A percentile compares a stretch with the other conserved stretches of the same genome.
Evolutionary conservation across 2,329 filamentous ascomycete genomes (phyloP).

Genomic region (Sarocladium brachiariae): DNA sequence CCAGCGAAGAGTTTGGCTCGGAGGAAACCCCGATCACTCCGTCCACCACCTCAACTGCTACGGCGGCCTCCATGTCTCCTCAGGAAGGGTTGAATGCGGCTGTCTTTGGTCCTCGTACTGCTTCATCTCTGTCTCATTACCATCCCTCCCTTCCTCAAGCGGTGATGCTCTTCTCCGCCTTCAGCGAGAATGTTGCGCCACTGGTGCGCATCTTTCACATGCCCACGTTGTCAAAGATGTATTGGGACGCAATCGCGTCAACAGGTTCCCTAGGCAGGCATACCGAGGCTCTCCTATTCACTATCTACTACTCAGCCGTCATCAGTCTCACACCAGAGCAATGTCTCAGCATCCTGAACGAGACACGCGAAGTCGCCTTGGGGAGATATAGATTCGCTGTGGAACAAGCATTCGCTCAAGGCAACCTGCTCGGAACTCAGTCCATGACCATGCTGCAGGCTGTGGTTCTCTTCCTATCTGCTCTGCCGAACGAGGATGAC

Average conservation of each 20-base stretch:
- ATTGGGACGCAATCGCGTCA: conserved; percentile 18
- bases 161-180: conserved; percentile 14
- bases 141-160: neutral
- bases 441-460: neutral
- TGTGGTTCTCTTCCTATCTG: neutral
- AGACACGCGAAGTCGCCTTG: conserved; percentile 5
- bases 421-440: neutral
- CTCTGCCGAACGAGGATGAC: neutral
- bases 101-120: conserved; percentile 23
- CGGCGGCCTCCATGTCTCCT: neutral
- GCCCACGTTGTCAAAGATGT: conserved; percentile 19
- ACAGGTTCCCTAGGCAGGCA: conserved; percentile 14
- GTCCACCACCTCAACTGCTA: neutral
- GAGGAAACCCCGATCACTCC: neutral
- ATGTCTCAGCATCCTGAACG: conserved; percentile 7
- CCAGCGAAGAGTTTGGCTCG: neutral
- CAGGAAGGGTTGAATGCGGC: conserved; percentile 27
- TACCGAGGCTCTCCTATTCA: conserved; percentile 17
- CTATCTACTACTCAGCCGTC: conserved; percentile 10
- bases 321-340: conserved; percentile 10
- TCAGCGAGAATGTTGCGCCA: conserved; percentile 21
- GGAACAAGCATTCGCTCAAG: neutral
- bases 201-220: conserved; percentile 23
- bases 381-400: conserved; percentile 6
- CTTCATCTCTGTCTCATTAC: neutral